phyloP scores from a whole-genome alignment of 2,329 filamentous ascomycete genomes.

The Lecanosticta acicola region DNA sequence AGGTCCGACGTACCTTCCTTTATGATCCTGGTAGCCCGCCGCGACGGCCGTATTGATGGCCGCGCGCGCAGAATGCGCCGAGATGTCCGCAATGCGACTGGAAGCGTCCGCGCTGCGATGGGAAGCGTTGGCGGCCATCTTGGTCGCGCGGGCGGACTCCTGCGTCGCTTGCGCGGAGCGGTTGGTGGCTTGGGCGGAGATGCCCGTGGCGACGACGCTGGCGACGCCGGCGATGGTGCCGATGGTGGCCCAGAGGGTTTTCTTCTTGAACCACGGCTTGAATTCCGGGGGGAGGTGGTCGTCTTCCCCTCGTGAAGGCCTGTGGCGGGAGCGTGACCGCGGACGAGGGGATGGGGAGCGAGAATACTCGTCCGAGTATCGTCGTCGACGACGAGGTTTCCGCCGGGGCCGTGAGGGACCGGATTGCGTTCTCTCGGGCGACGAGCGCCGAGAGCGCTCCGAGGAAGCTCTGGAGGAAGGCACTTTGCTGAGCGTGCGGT shows the following conservation, averaged over 20 bases:
- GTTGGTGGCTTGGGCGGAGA: slow-evolving; percentile 12
- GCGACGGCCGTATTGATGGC: slow-evolving; percentile 21
- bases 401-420: too few species aligned
- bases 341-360: slow-evolving; percentile 11
- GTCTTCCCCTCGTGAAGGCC: slow-evolving; percentile 2
- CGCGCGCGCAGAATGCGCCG: slow-evolving; percentile 14
- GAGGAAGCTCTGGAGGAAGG: background rate
- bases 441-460: background rate
- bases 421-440: background rate
- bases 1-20: slow-evolving; percentile 17
- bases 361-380: slow-evolving; percentile 5
- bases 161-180: slow-evolving; percentile 9
- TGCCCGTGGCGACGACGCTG: slow-evolving; percentile 13
- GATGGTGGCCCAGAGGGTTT: slow-evolving; percentile 20
- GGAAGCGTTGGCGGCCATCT: slow-evolving; percentile 10
- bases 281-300: slow-evolving; percentile 1
- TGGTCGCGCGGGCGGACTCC: slow-evolving; percentile 1
- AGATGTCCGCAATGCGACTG: slow-evolving; percentile 11
- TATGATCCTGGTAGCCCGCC: slow-evolving; percentile 20
- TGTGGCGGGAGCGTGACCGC: too few species aligned
- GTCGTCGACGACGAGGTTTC: slow-evolving; percentile 1
- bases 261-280: slow-evolving; percentile 22
- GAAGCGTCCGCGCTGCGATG: slow-evolving; percentile 11
- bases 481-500: background rate
- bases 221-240: slow-evolving; percentile 17